A percentile compares a stretch with the other conserved stretches of the same genome.
These are phyloP conservation scores for Zygoascus ofunaensis DNA, from an alignment of 805 yeast species.

Conservation along the genomic window DNA sequence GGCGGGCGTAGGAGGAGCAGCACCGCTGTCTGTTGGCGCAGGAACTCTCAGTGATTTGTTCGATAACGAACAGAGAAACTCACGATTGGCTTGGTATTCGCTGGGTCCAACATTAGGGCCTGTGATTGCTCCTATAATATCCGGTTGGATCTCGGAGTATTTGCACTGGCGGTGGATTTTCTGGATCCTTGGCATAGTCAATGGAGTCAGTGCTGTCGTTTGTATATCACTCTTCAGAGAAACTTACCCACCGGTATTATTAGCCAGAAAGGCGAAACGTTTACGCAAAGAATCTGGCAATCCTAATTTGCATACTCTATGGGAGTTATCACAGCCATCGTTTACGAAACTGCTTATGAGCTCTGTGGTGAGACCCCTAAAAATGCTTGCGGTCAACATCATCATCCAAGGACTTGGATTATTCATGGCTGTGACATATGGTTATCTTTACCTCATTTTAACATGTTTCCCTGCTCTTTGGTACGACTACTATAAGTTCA, in stretches of 20 bases:
- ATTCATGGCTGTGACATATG: conserved; percentile 58
- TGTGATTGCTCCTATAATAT: conserved; percentile 36
- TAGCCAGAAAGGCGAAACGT: conserved; percentile 37
- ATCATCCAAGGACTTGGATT: conserved; percentile 55
- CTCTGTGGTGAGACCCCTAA: conserved; percentile 50
- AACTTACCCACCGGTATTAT: conserved; percentile 49
- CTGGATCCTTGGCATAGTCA: conserved; percentile 47
- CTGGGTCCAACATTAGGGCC: conserved; percentile 58
- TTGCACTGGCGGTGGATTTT: conserved; percentile 57
- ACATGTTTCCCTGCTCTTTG: conserved; percentile 52
- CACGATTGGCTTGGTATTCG: conserved; percentile 48
- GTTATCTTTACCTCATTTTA: conserved; percentile 55
- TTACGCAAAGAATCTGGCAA: conserved; percentile 50
- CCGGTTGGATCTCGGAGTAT: conserved; percentile 48
- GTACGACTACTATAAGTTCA: conserved; percentile 38
- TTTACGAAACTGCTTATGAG: conserved; percentile 22
- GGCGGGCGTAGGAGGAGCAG: conserved; percentile 60
- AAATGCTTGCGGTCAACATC: conserved; percentile 46
- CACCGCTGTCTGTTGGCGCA: conserved; percentile 61
- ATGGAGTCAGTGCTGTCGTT: conserved; percentile 37
- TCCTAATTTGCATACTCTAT: conserved; percentile 46
- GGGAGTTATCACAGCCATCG: conserved; percentile 32
- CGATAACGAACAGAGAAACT: conserved; percentile 41
- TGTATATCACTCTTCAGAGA: conserved; percentile 44
- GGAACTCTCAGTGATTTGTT: conserved; percentile 59